Base-by-base conservation (phyloP, 441 rosid genomes). In the Bruguiera hainesii region DNA sequence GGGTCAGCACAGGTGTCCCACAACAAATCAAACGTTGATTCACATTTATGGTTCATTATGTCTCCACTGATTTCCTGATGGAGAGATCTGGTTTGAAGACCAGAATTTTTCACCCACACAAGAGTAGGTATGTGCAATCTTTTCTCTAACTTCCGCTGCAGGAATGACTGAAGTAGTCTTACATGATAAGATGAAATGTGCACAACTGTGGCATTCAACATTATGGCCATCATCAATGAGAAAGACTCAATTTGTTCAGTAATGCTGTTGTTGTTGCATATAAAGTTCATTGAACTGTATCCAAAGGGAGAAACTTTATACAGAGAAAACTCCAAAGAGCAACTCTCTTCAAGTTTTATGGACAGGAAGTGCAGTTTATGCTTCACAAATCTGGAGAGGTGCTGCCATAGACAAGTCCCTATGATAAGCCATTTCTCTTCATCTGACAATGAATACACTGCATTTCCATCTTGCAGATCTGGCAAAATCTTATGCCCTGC, bases 331-430 rank as follows among this genome's bases (percentile, higher is more conserved):
- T 75, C 73, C 59, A 83, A 75, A 65, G 74, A 76, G 66, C 70
- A 68, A 76, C 61, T 37, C 55, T 82, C 87, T 73, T 81, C 81
- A 74, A 70, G 76, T 58, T 73, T 68, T 68, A 79, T 63, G 56
- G 80, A 82, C 31, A 74, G 52, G 52, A 71, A 76, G 71, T 71
- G 73, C 76, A 91, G 78, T 79, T 88, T 89, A 79, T 83, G 84
- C 68, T 83, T 81, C 78, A 75, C 71, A 64, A 94, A 83, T 71
- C 79, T 86, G 70, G 74, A 83, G 75, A 91, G 75, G 75, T 90
- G 94, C 75, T 81, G 87, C 98, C 99, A 91, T 75, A 89, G 73
- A 80, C 93, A 88, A 66, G 75, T 78, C 68, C 89, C 93, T 39
- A 85, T 73, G 35, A 86, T 75, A 71, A 80, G 81, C 87, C 89